Base-by-base conservation (phyloP, 805 yeast genomes). In the Cyberlindnera galapagoensis region DNA sequence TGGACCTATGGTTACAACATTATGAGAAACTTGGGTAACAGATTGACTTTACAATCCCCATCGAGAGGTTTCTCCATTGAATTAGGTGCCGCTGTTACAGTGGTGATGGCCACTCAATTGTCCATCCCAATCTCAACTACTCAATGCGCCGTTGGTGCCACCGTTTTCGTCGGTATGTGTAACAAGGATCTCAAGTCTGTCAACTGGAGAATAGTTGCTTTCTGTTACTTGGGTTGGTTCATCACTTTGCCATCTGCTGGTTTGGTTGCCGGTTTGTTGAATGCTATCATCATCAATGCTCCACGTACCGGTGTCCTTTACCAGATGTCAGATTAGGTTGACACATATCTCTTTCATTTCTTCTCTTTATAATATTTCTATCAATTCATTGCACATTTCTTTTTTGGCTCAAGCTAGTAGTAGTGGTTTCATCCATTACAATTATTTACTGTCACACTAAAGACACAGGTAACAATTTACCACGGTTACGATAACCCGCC, bases 141-240 rank as follows among this genome's bases (percentile, higher is more conserved):
- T 5, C 88, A 80, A 57, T 71, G 76, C 53, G 84, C 86, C 10
- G 80, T 76, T 35, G 90, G 90, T 38, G 84, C 85, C 38, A 77
- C 83, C 24, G 84, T 80, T 6, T 74, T 71, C 48, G 83, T 81
- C 43, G 90, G 87, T 34, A 61, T 80, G 38, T 78, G 85, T 60
- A 81, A 80, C 65, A 62, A 61, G 46, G 82, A 76, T 49, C 42
- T 65, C 47, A 69, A 59, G 44, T 69, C 82, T 5, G 79, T 79
- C 38, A 80, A 81, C 63, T 81, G 87, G 87, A 69, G 81, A 61
- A 74, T 78, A 74, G 84, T 80, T 18, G 52, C 62, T 10, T 80
- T 81, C 80, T 72, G 80, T 45, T 80, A 77, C 57, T 46, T 63
- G 31, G 86, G 87, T 26, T 80, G 90, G 88, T 38, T 80, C 26